Percentiles rank a stretch among this genome's conserved stretches.
These are phyloP conservation scores for Chalaropsis ovoidea DNA, from an alignment of 2,329 filamentous ascomycete genomes.

Conservation along the genomic window DNA sequence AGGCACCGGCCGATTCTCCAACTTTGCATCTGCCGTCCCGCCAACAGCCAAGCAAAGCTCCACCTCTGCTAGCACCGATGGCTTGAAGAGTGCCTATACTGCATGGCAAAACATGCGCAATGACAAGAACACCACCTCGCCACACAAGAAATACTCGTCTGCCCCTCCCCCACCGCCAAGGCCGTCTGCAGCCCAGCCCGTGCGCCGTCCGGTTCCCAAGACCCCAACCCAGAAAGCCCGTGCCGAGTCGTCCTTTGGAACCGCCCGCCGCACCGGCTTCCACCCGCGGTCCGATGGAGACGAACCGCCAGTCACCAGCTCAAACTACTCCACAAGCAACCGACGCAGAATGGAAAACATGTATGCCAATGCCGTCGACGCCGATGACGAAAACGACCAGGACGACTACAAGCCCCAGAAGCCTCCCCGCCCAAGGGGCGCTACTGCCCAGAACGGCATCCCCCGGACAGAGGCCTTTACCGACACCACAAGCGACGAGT, in stretches of 20 bases:
- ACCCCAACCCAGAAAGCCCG: conserved; percentile 46
- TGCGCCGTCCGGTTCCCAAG: conserved; percentile 37
- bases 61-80: conserved; percentile 31
- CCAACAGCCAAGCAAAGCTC: conserved; percentile 37
- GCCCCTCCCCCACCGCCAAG: conserved; percentile 31
- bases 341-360: conserved; percentile 18
- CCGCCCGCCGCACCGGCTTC: conserved; percentile 37
- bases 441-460: conserved; percentile 13
- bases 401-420: conserved; percentile 19
- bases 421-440: conserved; percentile 12
- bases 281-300: conserved; percentile 44
- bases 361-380: conserved; percentile 13
- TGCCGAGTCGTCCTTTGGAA: conserved; percentile 46
- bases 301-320: conserved; percentile 43
- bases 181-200: conserved; percentile 30
- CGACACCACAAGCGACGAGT: conserved; percentile 23
- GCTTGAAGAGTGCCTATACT: conserved; percentile 36
- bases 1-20: conserved; percentile 28
- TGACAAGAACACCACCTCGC: neutral
- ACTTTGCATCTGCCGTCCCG: conserved; percentile 36
- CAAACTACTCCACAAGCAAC: conserved; percentile 40
- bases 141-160: conserved; percentile 29
- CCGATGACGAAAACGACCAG: conserved; percentile 2
- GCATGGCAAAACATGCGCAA: conserved; percentile 39
- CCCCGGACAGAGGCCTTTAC: conserved; percentile 20